Conservation (phyloP, 164 flowering plant genomes). For the Vitis riparia region DNA sequence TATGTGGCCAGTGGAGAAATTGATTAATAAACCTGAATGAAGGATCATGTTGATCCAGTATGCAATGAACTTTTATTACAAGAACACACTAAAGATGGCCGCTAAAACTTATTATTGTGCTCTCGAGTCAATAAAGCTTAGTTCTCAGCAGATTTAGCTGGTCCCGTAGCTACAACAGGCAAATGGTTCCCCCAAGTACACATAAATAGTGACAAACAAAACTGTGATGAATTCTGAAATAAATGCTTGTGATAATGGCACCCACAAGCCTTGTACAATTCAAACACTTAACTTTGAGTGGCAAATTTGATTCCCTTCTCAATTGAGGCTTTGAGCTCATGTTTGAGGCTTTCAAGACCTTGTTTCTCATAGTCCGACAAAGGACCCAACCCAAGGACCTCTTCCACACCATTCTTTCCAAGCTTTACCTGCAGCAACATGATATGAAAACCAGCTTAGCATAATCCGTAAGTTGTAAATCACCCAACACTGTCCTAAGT, state of each 20-base stretch:
- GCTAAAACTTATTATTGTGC: conserved; percentile 3
- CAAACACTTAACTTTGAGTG: conserved; percentile 21
- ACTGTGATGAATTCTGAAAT: conserved; percentile 1
- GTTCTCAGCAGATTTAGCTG: neutral
- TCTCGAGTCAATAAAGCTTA: neutral
- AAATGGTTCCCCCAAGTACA: neutral
- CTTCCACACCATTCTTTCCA: conserved; percentile 95
- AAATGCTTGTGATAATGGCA: neutral
- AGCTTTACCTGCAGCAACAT: conserved; percentile 71
- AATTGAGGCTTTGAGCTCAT: conserved; percentile 79
- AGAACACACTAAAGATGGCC: neutral
- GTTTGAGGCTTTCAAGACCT: conserved; percentile 67
- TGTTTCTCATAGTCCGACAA: conserved; percentile 85
- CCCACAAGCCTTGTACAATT: neutral
- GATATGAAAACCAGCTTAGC: neutral
- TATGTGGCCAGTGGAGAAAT: neutral
- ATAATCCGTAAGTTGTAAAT: neutral
- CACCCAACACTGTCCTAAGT: neutral
- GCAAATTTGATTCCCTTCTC: conserved; percentile 95
- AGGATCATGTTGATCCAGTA: neutral
- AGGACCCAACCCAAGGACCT: conserved; percentile 72
- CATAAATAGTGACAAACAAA: conserved; percentile 3
- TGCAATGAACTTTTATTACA: conserved; percentile 3
- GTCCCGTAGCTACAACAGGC: neutral
- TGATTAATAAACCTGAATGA: neutral